Percentiles rank a stretch among this genome's conserved stretches.
These are phyloP conservation scores for Eucalyptus leucophloia DNA, from an alignment of 345 rosid genomes.

Conservation along the genomic window DNA sequence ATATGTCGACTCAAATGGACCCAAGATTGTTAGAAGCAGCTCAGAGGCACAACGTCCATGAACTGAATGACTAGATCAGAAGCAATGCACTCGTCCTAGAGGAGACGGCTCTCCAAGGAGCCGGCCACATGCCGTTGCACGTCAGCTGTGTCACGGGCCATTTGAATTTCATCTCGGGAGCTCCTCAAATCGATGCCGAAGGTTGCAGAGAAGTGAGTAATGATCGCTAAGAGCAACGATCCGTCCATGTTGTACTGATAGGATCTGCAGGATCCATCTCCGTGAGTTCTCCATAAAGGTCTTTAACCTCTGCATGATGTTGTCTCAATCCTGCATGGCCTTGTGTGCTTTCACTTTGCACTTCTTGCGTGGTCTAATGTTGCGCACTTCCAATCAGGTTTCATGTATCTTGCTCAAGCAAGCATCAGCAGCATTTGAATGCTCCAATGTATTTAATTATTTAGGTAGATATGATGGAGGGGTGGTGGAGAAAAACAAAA, in stretches of 20 bases:
- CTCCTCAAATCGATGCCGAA: background rate
- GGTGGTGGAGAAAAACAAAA: no score
- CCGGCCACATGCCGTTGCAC: no score
- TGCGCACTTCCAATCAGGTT: background rate
- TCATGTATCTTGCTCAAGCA: background rate
- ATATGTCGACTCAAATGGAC: no score
- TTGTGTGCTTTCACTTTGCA: background rate
- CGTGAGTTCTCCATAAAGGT: no score
- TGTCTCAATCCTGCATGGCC: background rate
- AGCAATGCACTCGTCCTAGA: background rate
- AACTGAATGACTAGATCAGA: background rate
- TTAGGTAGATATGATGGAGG: background rate
- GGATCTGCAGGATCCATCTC: no score
- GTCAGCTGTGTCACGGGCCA: fast-evolving
- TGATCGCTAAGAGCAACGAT: no score
- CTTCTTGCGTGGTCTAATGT: background rate
- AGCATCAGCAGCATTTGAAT: background rate
- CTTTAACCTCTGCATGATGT: background rate
- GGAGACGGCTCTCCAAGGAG: no score
- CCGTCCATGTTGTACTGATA: no score
- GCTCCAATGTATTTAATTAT: background rate
- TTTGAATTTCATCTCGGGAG: background rate
- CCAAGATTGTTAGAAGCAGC: background rate
- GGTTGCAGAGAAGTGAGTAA: no score
- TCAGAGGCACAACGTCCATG: background rate